Base-by-base conservation (phyloP, 345 rosid species). In the Heritiera fomes region DNA sequence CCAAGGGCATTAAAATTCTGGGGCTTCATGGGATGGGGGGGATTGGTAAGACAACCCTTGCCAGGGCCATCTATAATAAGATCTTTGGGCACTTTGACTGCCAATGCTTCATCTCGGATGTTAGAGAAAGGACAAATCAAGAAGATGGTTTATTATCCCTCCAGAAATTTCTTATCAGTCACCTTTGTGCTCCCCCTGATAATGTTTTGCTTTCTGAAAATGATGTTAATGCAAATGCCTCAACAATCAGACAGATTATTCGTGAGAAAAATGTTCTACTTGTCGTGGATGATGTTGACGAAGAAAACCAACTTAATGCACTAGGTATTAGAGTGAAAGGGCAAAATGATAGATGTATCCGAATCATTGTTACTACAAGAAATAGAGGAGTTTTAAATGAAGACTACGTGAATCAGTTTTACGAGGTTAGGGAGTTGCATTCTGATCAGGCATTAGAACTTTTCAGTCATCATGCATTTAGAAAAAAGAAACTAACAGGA, bases 321-420 rank as follows among this genome's bases (percentile, higher is more conserved):
- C 46, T 94, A 9, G 80, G 84, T 17, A 93, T 90, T 14, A 52
- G 30, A 34, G 4, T 10, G 62, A 52, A 53, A 64, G 73, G 83
- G 59, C 83, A 32, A 71, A 88, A 83, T 46, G 78, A 76, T 66
- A 76, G 83, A 75, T 93, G 91, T 66, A 92, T 83, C 78, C 78
- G 83, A 64, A 82, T 92, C 49, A 83, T 94, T 12, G 80, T 92
- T 72, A 91, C 95, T 32, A 90, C 94, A 15, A 89, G 97, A 85
- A 80, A 87, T 58, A 69, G 9, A 70, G 74, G 23, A 59, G 83
- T 85, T 69, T 62, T 92, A 52, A 75, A n/a, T 60, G 83, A 40
- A 70, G 66, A 66, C 59, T 9, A 64, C 1, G 89, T 85, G 68
- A 79, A 80, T 55, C 45, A 11, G 41, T 20, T 32, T 4, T 89